A percentile compares a stretch with the other conserved stretches of the same genome.
Evolutionary conservation across 2,329 filamentous ascomycete species (phyloP).

Genomic region (Pyricularia pennisetigena): DNA sequence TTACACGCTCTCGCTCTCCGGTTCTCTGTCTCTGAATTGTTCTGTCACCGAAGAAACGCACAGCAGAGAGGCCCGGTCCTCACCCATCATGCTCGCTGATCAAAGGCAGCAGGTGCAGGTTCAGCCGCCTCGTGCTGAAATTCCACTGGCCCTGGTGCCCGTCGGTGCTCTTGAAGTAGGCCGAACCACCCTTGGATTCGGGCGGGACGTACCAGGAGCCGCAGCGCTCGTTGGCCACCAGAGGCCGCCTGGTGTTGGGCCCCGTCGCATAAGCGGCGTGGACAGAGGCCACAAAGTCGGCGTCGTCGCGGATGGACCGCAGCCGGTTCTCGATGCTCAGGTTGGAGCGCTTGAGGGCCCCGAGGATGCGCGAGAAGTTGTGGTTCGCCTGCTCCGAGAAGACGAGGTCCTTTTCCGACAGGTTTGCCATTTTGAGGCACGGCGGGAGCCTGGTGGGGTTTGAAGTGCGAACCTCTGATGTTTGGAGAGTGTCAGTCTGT

Average conservation of each 20-base stretch:
- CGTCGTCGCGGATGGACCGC: constrained; percentile 66
- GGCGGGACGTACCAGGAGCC: constrained; percentile 89
- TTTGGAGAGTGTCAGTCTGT: background rate
- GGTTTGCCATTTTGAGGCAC: background rate
- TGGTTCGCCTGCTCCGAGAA: constrained; percentile 44
- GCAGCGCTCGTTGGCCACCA: constrained; percentile 89
- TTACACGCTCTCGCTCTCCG: background rate
- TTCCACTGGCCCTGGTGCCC: constrained; percentile 87
- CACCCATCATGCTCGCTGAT: constrained; percentile 60
- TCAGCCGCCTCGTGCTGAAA: constrained; percentile 77
- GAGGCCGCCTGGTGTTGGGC: constrained; percentile 51
- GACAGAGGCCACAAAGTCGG: constrained; percentile 59
- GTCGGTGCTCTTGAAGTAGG: constrained; percentile 97
- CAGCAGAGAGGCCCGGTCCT: constrained; percentile 12
- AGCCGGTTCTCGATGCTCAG: constrained; percentile 77
- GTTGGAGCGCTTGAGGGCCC: constrained; percentile 64
- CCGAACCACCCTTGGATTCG: constrained; percentile 55
- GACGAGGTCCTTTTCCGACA: constrained; percentile 26
- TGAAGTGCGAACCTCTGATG: background rate
- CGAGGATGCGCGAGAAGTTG: constrained; percentile 60
- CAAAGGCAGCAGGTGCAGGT: constrained; percentile 67
- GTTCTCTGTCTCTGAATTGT: background rate
- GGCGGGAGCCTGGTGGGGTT: background rate
- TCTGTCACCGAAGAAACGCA: too few relatives aligned
- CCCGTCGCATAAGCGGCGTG: constrained; percentile 26